Conservation (phyloP, 2,329 filamentous ascomycete species). For the Rhytidhysteron rufulum region DNA sequence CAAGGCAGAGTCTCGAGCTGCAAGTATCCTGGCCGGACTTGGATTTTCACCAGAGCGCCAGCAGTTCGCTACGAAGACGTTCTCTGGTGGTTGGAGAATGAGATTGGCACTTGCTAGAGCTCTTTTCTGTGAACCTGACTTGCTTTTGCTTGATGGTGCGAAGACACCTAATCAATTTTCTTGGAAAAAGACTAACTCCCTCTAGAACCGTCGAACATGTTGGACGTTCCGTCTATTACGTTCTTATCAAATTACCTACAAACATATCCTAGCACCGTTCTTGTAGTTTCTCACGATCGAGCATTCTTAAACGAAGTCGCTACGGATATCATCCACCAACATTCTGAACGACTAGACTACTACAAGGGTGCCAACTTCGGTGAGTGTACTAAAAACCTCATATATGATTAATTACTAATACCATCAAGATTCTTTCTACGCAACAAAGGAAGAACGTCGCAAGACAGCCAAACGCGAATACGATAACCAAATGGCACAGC, state of each 20-base stretch:
- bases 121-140: conserved; percentile 94
- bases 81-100: conserved; percentile 99
- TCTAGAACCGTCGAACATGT: conserved; percentile 96
- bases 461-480: conserved; percentile 97
- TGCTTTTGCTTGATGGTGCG: conserved; percentile 77
- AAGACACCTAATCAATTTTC: conserved; percentile 12
- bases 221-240: conserved; percentile 99
- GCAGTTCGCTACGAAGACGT: conserved; percentile 90
- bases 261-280: conserved; percentile 85
- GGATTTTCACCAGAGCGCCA: conserved; percentile 94
- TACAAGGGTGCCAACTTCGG: conserved; percentile 95
- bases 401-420: not conserved
- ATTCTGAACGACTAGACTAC: conserved; percentile 95
- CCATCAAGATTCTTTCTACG: conserved; percentile 77
- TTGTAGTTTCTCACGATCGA: conserved; percentile 98
- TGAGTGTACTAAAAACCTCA: conserved; percentile 20
- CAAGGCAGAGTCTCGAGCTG: conserved; percentile 92
- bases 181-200: conserved; percentile 7
- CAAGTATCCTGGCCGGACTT: conserved; percentile 92
- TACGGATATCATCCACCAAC: conserved; percentile 98
- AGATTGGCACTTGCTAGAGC: conserved; percentile 89
- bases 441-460: conserved; percentile 91
- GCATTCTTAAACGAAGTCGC: conserved; percentile 98
- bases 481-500: conserved; percentile 94
- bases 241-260: conserved; percentile 97